phyloP scores from a whole-genome alignment of 2,329 filamentous ascomycete genomes.

The Orbilia brochopaga region DNA sequence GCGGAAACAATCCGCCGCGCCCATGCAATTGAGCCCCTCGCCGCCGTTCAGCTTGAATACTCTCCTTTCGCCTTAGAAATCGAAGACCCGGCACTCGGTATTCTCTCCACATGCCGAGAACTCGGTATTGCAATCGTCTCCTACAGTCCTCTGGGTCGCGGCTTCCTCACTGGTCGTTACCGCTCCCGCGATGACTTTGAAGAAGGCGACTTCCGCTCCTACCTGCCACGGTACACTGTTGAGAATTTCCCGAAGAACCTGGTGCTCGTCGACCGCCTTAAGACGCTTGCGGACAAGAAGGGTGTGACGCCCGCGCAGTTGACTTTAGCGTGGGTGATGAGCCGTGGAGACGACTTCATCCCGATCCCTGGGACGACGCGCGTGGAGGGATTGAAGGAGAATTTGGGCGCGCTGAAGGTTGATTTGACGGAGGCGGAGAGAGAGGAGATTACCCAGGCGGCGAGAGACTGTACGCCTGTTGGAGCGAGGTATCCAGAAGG shows the following conservation, averaged over 20 bases:
- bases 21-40: constrained; percentile 62
- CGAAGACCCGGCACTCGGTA: constrained; percentile 62
- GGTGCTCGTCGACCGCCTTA: constrained; percentile 63
- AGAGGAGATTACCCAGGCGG: constrained; percentile 44
- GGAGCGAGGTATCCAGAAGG: constrained; percentile 42
- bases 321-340: constrained; percentile 69
- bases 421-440: constrained; percentile 46
- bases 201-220: constrained; percentile 61
- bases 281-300: constrained; percentile 64
- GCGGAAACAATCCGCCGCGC: constrained; percentile 64
- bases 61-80: constrained; percentile 65
- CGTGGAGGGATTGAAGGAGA: constrained; percentile 60
- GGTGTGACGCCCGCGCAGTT: constrained; percentile 66
- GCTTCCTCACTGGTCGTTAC: constrained; percentile 48
- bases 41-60: constrained; percentile 66
- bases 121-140: constrained; percentile 66
- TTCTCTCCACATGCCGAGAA: constrained; percentile 66
- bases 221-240: constrained; percentile 62
- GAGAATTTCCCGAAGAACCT: constrained; percentile 67
- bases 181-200: constrained; percentile 47
- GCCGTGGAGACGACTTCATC: constrained; percentile 67
- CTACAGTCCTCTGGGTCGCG: constrained; percentile 62
- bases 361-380: constrained; percentile 65
- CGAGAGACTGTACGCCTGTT: constrained; percentile 31
- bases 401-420: constrained; percentile 24